phyloP scores from a whole-genome alignment of 306 rosid genomes.

The Benincasa hispida region DNA sequence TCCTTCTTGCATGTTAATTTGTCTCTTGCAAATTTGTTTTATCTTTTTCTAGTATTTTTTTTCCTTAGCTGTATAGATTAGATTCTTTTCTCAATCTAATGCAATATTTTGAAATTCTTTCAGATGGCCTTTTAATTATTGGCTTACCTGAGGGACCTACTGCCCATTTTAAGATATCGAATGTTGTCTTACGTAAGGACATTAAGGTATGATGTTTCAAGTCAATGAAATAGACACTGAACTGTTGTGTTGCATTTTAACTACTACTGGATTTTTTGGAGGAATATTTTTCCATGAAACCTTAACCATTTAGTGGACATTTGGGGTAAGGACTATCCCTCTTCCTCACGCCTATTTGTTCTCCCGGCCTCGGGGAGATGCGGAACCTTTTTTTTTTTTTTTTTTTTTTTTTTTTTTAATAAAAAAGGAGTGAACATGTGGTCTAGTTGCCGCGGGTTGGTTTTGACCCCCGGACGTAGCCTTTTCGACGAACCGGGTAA shows the following conservation, averaged over 20 bases:
- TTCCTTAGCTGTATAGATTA: neutral
- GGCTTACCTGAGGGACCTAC: constrained; percentile 87
- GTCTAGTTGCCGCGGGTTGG: no score
- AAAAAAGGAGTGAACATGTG: no score
- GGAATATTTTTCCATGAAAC: neutral
- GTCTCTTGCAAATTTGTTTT: no score
- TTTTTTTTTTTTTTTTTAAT: no score
- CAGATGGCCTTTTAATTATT: constrained; percentile 64
- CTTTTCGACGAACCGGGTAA: no score
- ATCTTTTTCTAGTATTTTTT: neutral
- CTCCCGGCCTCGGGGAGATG: no score
- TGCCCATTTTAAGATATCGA: constrained; percentile 84
- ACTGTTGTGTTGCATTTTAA: neutral
- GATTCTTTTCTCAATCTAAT: neutral
- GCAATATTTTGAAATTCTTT: constrained; percentile 12
- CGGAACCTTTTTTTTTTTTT: no score
- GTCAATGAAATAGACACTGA: neutral
- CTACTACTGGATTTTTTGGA: neutral
- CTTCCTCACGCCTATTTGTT: no score
- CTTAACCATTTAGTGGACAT: neutral
- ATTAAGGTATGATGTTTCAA: constrained; percentile 42
- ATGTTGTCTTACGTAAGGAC: constrained; percentile 69
- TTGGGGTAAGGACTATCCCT: no score
- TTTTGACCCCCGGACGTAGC: no score
- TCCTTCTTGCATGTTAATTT: neutral